Evolutionary conservation across 768 basidiomycete species (phyloP), one percentile per base, ranked within the genome.

Genomic region (Phanerodontia chrysosporium): DNA sequence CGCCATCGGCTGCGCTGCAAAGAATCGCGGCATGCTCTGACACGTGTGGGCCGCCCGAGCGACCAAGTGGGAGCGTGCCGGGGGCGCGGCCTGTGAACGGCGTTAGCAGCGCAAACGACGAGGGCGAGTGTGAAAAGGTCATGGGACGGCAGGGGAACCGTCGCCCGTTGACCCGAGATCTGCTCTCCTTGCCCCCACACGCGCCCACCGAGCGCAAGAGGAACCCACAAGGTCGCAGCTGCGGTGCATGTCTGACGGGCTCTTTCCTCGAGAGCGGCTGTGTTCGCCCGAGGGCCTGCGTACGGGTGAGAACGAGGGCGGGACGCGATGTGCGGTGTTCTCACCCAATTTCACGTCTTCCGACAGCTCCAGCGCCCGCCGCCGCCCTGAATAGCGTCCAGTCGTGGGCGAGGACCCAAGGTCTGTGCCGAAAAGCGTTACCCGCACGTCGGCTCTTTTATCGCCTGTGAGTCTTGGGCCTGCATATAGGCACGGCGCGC

Each of bases 161-260:
- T 39, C 22, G 52, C 22, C 24, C 35, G 5, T 53, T 53, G 52
- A 53, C 52, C 52, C 52, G 52, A 9, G 39, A 53, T 53, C 52
- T 22, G 52, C 36, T 39, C 36, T 36, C n/a, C 25, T 27, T 39
- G 52, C 32, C 35, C 39, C 52, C 52, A 53, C 36, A 53, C 32
- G 52, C 52, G 42, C 52, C 52, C 52, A 53, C 52, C n/a, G 22
- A 42, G 25, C 52, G 52, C 22, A 53, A 36, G 52, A 39, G 35
- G 35, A 36, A 42, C 36, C 52, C 52, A 53, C 52, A 53, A 53
- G 14, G 36, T 5, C 7, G 16, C 25, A 4, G 4, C 39, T 4
- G 39, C 39, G 18, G 8, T 42, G 39, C 18, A 42, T 4, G 39
- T 18, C 18, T 18, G 39, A 7, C 39, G 39, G 39, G 4, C 39